Evolutionary conservation across 2,329 filamentous ascomycete species (phyloP).

Genomic region (Lasiodiplodia theobromae): DNA sequence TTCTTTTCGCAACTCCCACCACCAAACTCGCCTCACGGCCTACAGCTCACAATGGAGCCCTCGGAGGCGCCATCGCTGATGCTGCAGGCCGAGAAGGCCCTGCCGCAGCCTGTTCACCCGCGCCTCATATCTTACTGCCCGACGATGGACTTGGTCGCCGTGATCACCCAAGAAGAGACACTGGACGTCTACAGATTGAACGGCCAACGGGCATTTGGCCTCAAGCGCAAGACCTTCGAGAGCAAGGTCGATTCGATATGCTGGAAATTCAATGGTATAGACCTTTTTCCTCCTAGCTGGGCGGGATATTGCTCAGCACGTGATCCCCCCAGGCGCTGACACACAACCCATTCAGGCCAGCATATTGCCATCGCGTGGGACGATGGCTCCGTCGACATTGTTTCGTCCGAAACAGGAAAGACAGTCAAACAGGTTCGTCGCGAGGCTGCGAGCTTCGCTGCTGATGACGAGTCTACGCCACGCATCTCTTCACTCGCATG

Average conservation of each 20-base stretch:
- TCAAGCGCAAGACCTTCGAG: conserved; percentile 50
- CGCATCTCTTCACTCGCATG: conserved; percentile 59
- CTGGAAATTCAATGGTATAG: conserved; percentile 56
- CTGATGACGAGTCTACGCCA: conserved; percentile 32
- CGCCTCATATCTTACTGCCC: conserved; percentile 78
- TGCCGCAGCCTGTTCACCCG: conserved; percentile 58
- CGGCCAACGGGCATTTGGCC: conserved; percentile 71
- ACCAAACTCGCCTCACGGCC: conserved; percentile 16
- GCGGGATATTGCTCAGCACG: conserved; percentile 14
- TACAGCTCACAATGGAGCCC: conserved; percentile 34
- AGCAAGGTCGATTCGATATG: conserved; percentile 46
- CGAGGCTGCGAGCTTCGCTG: neutral
- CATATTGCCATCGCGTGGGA: conserved; percentile 84
- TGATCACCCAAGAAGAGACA: conserved; percentile 72
- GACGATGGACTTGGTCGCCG: conserved; percentile 81
- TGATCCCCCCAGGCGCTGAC: neutral
- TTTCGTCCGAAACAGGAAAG: conserved; percentile 82
- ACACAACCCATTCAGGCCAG: conserved; percentile 60
- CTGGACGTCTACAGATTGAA: conserved; percentile 81
- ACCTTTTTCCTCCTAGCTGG: neutral
- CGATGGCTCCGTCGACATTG: conserved; percentile 77
- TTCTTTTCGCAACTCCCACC: neutral
- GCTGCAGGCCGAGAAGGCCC: conserved; percentile 51
- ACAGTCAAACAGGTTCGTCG: conserved; percentile 56
- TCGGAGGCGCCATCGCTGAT: conserved; percentile 37